Evolutionary conservation across 371 early-diverging fungal species (phyloP).

Genomic region (Rhizopus microsporus): DNA sequence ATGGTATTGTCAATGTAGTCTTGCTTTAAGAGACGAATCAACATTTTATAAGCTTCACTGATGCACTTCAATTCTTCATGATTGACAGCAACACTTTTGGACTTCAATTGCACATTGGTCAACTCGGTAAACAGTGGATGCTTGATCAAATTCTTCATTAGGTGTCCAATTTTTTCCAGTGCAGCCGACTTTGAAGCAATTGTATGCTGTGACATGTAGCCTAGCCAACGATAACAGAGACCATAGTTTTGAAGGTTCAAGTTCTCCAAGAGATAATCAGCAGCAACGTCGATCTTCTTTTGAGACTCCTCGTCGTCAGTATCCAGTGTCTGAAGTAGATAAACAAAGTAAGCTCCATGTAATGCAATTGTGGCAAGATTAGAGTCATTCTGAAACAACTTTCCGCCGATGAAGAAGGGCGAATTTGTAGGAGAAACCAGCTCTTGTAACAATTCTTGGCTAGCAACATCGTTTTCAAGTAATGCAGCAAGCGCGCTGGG

Average conservation of each 20-base stretch:
- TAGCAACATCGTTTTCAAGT: slow-evolving; percentile 14
- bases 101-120: slow-evolving; percentile 12
- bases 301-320: slow-evolving; percentile 13
- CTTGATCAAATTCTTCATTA: slow-evolving; percentile 26
- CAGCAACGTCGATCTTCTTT: slow-evolving; percentile 49
- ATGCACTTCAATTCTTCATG: slow-evolving; percentile 10
- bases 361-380: slow-evolving; percentile 55
- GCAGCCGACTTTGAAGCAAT: slow-evolving; percentile 12
- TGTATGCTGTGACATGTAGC: slow-evolving; percentile 46
- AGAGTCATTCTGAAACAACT: slow-evolving; percentile 57
- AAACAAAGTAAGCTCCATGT: slow-evolving; percentile 64
- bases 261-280: slow-evolving; percentile 60
- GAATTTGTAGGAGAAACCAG: slow-evolving; percentile 52
- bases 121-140: slow-evolving; percentile 32
- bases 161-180: slow-evolving; percentile 33
- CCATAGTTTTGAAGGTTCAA: slow-evolving; percentile 46
- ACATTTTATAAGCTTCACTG: slow-evolving; percentile 30
- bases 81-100: slow-evolving; percentile 1
- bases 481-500: slow-evolving; percentile 24
- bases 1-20: slow-evolving; percentile 35
- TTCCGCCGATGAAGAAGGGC: slow-evolving; percentile 61
- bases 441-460: slow-evolving; percentile 21
- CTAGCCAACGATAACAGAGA: slow-evolving; percentile 54
- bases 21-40: slow-evolving; percentile 37
- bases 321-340: slow-evolving; percentile 39